These are phyloP conservation scores for Plectosphaerella cucumerina DNA, from an alignment of 2,329 filamentous ascomycete species.

Conservation along the genomic window DNA sequence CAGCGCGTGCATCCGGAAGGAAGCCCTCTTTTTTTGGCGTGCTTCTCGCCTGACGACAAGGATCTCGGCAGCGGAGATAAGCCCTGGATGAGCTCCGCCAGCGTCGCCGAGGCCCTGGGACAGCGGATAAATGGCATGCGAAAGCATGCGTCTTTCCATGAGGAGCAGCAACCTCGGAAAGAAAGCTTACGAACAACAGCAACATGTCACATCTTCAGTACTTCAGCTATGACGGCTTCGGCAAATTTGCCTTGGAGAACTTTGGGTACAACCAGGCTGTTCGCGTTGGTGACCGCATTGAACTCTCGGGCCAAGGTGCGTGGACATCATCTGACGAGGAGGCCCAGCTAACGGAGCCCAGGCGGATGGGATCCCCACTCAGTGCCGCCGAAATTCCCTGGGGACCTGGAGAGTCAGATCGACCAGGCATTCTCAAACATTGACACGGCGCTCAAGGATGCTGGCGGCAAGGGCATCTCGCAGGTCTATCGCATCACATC, in stretches of 20 bases:
- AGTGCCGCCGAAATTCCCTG: conserved; percentile 22
- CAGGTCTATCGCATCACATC: conserved; percentile 46
- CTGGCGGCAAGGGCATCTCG: conserved; percentile 48
- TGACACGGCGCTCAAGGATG: conserved; percentile 39
- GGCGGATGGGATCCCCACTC: conserved; percentile 23
- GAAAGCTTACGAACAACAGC: no score
- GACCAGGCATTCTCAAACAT: conserved; percentile 51
- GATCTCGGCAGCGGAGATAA: no score
- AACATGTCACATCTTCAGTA: conserved; percentile 26
- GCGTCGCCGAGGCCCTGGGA: no score
- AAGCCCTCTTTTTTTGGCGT: no score
- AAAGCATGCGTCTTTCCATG: no score
- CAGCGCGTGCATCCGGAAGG: no score
- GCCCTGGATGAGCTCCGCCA: no score
- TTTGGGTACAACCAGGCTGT: conserved; percentile 42
- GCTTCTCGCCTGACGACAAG: no score
- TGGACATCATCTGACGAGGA: neutral
- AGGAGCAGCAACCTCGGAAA: neutral
- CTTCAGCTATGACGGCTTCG: conserved; percentile 21
- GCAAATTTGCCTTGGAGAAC: conserved; percentile 24
- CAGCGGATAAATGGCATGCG: no score
- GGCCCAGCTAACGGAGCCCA: conserved; percentile 3
- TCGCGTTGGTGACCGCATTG: conserved; percentile 42
- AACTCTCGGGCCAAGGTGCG: conserved; percentile 41
- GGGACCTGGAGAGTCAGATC: conserved; percentile 35